Base-by-base conservation (phyloP, 2,329 filamentous ascomycete species). In the Apiospora marii region DNA sequence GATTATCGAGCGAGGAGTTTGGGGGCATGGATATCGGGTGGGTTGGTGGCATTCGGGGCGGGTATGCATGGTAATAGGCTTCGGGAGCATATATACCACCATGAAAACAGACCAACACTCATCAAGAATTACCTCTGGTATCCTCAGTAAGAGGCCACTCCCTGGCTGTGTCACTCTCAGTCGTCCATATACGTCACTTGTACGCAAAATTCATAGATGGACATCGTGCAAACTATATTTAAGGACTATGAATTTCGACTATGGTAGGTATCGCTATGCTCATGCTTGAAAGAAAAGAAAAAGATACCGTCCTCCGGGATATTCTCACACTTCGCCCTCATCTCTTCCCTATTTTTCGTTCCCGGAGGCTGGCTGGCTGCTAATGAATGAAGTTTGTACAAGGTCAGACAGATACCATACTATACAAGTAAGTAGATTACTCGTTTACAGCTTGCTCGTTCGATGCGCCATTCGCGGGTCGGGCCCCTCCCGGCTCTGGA, bases 401-500 rank as follows among this genome's bases (percentile, higher is more conserved):
- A 41, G 37, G 37, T 10, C 7, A 10, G 37, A 41, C 7, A 10
- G 37, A 41, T 41, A 41, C 37, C 10, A 49, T 44, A 44, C 46
- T 48, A 24, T 51, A 5, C 49, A n/a, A 49, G 3, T 10, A 49
- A 30, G 27, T 30, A 4, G 2, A 30, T 30, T 49, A 49, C 22
- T 10, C n/a, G 1, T 48, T 61, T 64, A 64, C 30, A 64, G 19
- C 22, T 64, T 64, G 34, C 58, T 64, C 58, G 8, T n/a, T 10
- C 10, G n/a, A 22, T 64, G 14, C 10, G 14, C 34, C 19, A 6
- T 64, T 51, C 49, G 49, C 49, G 58, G 58, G 4, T 72, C 75
- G 8, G 75, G 72, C 70, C 73, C 76, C 73, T 75, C 77, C 48
- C 74, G 71, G 8, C 81, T 83, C 44, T 80, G 71, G 34, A 84